Evolutionary conservation across 495 filamentous ascomycete species (phyloP).

Genomic region (Cercophora samala): DNA sequence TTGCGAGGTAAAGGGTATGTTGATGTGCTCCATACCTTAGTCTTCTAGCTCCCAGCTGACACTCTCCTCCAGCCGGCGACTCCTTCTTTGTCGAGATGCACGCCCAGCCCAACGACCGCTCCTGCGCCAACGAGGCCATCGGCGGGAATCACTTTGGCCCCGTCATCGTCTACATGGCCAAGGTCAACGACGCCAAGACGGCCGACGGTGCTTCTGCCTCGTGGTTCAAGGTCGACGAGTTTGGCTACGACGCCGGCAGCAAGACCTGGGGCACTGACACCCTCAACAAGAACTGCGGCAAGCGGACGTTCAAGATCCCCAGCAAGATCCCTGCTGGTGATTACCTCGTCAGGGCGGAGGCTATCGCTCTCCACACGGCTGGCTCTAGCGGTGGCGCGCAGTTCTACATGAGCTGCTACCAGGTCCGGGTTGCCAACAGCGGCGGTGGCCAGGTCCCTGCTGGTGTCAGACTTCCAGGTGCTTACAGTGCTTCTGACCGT

Average conservation of each 20-base stretch:
- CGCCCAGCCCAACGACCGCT: slow-evolving; percentile 17
- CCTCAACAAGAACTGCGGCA: slow-evolving; percentile 46
- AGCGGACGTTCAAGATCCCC: slow-evolving; percentile 50
- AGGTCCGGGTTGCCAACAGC: slow-evolving; percentile 46
- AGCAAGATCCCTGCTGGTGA: slow-evolving; percentile 47
- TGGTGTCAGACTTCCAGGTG: slow-evolving; percentile 48
- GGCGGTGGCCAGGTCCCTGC: slow-evolving; percentile 37
- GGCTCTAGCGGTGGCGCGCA: slow-evolving; percentile 37
- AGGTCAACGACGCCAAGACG: slow-evolving; percentile 48
- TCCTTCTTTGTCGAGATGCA: slow-evolving; percentile 33
- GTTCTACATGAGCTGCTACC: slow-evolving; percentile 49
- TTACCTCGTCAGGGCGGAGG: slow-evolving; percentile 52
- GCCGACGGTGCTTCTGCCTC: slow-evolving; percentile 39
- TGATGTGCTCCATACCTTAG: slow-evolving; percentile 28
- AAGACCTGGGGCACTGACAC: slow-evolving; percentile 31
- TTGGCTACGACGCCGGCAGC: slow-evolving; percentile 39
- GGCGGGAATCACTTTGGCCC: slow-evolving; percentile 44
- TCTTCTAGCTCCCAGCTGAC: slow-evolving; percentile 35
- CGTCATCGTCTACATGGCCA: slow-evolving; percentile 53
- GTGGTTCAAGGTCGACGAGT: slow-evolving; percentile 36
- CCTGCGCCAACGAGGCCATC: slow-evolving; percentile 18
- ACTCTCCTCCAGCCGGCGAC: slow-evolving; percentile 35
- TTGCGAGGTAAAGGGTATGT: slow-evolving; percentile 27
- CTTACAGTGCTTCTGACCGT: slow-evolving; percentile 45
- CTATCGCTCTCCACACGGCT: slow-evolving; percentile 50